phyloP scores from a whole-genome alignment of 73 alveolate genomes.

The Tetrahymena malaccensis region DNA sequence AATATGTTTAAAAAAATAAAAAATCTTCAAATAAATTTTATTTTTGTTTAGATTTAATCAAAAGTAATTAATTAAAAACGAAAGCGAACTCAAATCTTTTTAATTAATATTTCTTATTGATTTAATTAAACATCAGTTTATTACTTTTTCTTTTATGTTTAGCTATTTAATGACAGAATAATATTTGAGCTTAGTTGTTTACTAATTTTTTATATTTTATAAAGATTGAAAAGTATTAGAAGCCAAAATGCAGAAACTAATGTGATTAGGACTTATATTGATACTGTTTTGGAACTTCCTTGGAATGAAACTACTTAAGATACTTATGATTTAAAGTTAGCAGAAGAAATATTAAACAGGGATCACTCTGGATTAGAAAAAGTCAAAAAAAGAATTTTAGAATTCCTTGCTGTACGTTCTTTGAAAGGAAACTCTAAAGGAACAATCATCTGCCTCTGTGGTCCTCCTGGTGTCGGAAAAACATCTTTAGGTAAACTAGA shows the following conservation, averaged over 20 bases:
- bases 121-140: no score
- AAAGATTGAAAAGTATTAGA: slow-evolving; percentile 43
- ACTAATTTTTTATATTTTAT: neutral
- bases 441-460: slow-evolving; percentile 77
- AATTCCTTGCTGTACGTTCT: slow-evolving; percentile 81
- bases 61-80: no score
- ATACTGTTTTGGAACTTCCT: slow-evolving; percentile 62
- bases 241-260: slow-evolving; percentile 58
- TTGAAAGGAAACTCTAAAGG: slow-evolving; percentile 64
- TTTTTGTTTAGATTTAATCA: neutral
- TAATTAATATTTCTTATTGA: no score
- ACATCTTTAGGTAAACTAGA: slow-evolving; percentile 73
- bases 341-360: slow-evolving; percentile 53
- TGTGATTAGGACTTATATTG: slow-evolving; percentile 62
- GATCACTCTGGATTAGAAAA: slow-evolving; percentile 91
- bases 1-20: no score
- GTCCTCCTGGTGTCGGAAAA: slow-evolving; percentile 97
- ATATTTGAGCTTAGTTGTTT: neutral
- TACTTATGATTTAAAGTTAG: slow-evolving; percentile 54
- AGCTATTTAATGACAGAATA: no score
- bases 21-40: neutral
- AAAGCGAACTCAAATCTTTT: no score
- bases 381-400: slow-evolving; percentile 83
- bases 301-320: slow-evolving; percentile 62
- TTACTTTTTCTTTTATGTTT: no score